These are phyloP conservation scores for Chrysoporthe cubensis DNA, from an alignment of 2,329 filamentous ascomycete genomes.

Conservation along the genomic window DNA sequence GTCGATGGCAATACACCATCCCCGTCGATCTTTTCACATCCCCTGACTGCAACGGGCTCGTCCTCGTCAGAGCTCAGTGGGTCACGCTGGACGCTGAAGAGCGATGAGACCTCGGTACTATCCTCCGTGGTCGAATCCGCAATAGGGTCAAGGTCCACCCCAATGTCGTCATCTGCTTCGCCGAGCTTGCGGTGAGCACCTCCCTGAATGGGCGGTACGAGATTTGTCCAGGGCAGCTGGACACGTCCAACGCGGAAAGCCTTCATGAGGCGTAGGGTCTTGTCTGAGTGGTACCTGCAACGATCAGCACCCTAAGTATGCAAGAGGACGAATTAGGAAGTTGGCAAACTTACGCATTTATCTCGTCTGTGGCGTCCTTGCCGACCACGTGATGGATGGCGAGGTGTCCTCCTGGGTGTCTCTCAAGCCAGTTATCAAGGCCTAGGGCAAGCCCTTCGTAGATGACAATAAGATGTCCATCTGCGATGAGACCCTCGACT, in stretches of 20 bases:
- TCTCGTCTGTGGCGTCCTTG: slow-evolving; percentile 62
- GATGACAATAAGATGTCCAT: slow-evolving; percentile 60
- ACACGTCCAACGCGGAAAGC: slow-evolving; percentile 61
- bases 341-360: slow-evolving; percentile 53
- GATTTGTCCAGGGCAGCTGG: slow-evolving; percentile 55
- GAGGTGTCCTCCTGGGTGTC: slow-evolving; percentile 62
- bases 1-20: not conserved
- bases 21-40: not conserved
- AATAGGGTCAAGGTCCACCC: slow-evolving; percentile 5
- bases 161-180: not conserved
- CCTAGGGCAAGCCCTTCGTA: slow-evolving; percentile 58
- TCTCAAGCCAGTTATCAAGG: slow-evolving; percentile 61
- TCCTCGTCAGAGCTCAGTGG: slow-evolving; percentile 24
- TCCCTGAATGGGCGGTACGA: slow-evolving; percentile 59
- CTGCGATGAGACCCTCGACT: slow-evolving; percentile 56
- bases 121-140: slow-evolving; percentile 15
- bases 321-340: not conserved
- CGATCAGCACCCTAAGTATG: slow-evolving; percentile 1
- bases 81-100: slow-evolving; percentile 20
- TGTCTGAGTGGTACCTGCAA: slow-evolving; percentile 59
- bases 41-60: slow-evolving; percentile 3
- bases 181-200: slow-evolving; percentile 30
- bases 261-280: slow-evolving; percentile 60
- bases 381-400: slow-evolving; percentile 66
- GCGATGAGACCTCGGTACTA: slow-evolving; percentile 16